A percentile compares a stretch with the other conserved stretches of the same genome.
phyloP scores from a whole-genome alignment of 495 filamentous ascomycete species.

The Lasiosphaeria miniovina region DNA sequence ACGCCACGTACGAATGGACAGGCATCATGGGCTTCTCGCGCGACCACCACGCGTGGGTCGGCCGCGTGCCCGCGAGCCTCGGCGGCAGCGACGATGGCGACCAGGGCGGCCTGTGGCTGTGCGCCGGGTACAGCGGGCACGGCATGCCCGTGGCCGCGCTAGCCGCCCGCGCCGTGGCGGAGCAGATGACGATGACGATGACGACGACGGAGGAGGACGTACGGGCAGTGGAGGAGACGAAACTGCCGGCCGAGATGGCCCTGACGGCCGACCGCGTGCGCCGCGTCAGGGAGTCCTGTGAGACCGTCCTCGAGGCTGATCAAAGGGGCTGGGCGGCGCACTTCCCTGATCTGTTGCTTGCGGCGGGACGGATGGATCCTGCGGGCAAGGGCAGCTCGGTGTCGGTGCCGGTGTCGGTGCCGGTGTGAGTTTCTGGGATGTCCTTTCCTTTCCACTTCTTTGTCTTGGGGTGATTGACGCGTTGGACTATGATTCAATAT shows the following conservation, averaged over 20 bases:
- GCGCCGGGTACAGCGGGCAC: conserved; percentile 68
- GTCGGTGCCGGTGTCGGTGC: conserved; percentile 43
- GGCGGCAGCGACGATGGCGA: conserved; percentile 17
- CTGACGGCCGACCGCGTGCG: conserved; percentile 41
- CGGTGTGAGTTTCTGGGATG: no score
- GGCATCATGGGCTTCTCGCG: conserved; percentile 78
- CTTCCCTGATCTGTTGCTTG: conserved; percentile 5
- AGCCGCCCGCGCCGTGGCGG: conserved; percentile 62
- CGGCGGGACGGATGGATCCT: conserved; percentile 20
- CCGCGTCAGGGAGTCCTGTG: conserved; percentile 12
- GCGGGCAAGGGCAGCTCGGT: conserved; percentile 24
- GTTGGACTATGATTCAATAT: no score
- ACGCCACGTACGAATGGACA: conserved; percentile 67
- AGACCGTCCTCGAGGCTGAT: conserved; percentile 8
- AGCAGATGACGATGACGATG: conserved; percentile 48
- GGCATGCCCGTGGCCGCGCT: conserved; percentile 79
- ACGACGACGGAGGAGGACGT: neutral
- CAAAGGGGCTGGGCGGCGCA: conserved; percentile 7
- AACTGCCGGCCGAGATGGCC: conserved; percentile 45
- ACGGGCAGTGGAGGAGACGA: neutral
- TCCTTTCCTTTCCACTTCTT: no score
- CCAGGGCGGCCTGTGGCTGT: conserved; percentile 43
- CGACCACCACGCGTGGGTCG: conserved; percentile 69
- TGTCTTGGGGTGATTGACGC: no score
- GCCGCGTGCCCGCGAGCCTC: conserved; percentile 47